Conservation (phyloP, 192 early-diverging fungal genomes). For the Coemansia sp. region DNA sequence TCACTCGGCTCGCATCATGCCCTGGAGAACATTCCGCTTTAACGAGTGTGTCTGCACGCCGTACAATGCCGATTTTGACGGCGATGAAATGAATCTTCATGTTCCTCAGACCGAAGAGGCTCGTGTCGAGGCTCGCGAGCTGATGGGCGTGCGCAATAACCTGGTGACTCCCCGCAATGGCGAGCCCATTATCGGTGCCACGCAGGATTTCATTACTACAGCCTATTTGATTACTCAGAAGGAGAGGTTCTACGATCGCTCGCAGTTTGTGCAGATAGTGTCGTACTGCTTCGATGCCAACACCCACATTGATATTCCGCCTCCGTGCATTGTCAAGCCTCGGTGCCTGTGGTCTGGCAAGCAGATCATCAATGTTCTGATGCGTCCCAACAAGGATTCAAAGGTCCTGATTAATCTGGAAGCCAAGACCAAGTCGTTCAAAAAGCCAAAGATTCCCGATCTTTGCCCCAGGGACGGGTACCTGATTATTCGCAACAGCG, state of each 20-base stretch:
- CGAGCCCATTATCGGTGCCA: slow-evolving; percentile 97
- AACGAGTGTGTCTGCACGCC: slow-evolving; percentile 99
- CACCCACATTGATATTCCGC: slow-evolving; percentile 86
- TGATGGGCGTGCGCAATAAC: slow-evolving; percentile 97
- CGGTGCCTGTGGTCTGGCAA: slow-evolving; percentile 94
- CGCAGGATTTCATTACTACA: slow-evolving; percentile 99
- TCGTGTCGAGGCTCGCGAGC: slow-evolving; percentile 88
- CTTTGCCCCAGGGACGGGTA: slow-evolving; percentile 91
- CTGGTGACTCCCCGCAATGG: slow-evolving; percentile 98
- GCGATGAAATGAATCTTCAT: slow-evolving; percentile 99
- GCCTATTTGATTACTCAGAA: slow-evolving; percentile 91
- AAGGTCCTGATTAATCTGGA: slow-evolving; percentile 83
- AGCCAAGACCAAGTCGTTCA: slow-evolving; percentile 79
- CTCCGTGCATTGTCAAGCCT: slow-evolving; percentile 91
- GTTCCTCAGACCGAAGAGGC: slow-evolving; percentile 99
- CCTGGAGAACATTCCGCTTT: slow-evolving; percentile 98
- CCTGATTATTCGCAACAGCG: slow-evolving; percentile 89
- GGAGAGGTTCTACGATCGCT: slow-evolving; percentile 93
- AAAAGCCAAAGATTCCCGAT: slow-evolving; percentile 61
- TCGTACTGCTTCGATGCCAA: slow-evolving; percentile 89
- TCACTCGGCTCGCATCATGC: slow-evolving; percentile 86
- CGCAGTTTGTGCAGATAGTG: slow-evolving; percentile 90
- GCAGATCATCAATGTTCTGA: slow-evolving; percentile 87
- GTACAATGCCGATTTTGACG: slow-evolving; percentile 99
- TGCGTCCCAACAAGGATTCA: slow-evolving; percentile 78